Base-by-base conservation (phyloP, 441 rosid species). In the Syzygium syzygioides region DNA sequence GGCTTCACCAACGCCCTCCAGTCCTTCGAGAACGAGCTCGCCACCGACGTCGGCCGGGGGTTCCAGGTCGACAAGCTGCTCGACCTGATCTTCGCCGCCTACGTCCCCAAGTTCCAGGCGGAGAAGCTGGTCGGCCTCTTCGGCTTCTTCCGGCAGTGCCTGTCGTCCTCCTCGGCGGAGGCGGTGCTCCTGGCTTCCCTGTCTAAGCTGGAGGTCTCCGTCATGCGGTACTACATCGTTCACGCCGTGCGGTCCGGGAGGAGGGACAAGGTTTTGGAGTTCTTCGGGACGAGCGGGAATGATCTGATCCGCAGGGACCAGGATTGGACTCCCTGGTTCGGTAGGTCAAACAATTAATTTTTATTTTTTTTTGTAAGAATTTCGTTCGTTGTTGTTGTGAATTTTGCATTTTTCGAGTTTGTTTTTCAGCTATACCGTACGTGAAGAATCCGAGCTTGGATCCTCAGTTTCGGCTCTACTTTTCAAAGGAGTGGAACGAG, bases 251-350 rank as follows among this genome's bases (percentile, higher is more conserved):
- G 91, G 88, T 92, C 91, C 4, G 94, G 94, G 68, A 90, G 91
- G 92, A 93, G 91, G 87, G 96, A 94, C 80, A 94, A 92, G 86
- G 96, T 94, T 59, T 87, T 93, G 34, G 96, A 95, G 87, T 94
- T 95, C 90, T 93, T 93, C 76, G 95, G 89, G 60, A 86, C 87
- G 79, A 85, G 89, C 88, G 96, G 96, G 64, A 93, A 92, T 91
- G 95, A 93, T 86, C 88, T 95, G 92, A 88, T 93, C 89, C 93
- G 87, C 83, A 92, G 88, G 89, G 90, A 90, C 79, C 88, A 89
- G 66, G 95, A 94, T 79, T 95, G 96, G 96, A 92, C 92, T 90
- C 93, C 93, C 4, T 95, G 96, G 95, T 94, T 95, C 86, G 95
- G 97, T 95, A 87, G 87, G 96, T 91, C 48, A 28, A 54, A 34